Conservation (phyloP, 495 filamentous ascomycete genomes). For the Penicillium coprophilum region DNA sequence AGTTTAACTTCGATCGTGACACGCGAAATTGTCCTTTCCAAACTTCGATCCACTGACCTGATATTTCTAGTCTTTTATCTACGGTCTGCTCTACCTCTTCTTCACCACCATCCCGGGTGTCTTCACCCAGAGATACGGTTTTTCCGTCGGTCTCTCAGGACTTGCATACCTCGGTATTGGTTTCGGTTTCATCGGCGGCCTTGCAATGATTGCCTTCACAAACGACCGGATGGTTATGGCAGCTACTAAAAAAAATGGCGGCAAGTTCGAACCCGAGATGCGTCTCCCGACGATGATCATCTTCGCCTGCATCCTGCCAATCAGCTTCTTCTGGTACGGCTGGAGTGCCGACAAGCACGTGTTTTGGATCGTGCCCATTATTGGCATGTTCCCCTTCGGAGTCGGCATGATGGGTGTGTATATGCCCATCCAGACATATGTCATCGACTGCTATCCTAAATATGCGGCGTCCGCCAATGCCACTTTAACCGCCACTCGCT, state of each 20-base stretch:
- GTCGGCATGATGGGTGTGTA: slow-evolving; percentile 28
- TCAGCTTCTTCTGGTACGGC: slow-evolving; percentile 36
- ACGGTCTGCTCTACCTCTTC: slow-evolving; percentile 67
- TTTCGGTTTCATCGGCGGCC: slow-evolving; percentile 53
- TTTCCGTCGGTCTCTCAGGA: slow-evolving; percentile 54
- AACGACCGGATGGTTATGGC: slow-evolving; percentile 55
- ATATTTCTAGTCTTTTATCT: slow-evolving; percentile 45
- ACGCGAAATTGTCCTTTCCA: not conserved
- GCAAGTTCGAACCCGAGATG: slow-evolving; percentile 60
- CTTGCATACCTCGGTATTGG: slow-evolving; percentile 62
- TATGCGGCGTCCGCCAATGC: slow-evolving; percentile 57
- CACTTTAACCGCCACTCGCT: slow-evolving; percentile 54
- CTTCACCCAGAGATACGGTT: slow-evolving; percentile 58
- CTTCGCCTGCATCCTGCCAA: slow-evolving; percentile 45
- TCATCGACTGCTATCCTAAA: slow-evolving; percentile 21
- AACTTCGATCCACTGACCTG: not conserved
- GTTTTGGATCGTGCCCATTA: slow-evolving; percentile 37
- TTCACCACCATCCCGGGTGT: slow-evolving; percentile 65
- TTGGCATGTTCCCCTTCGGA: slow-evolving; percentile 29
- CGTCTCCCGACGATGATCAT: slow-evolving; percentile 65
- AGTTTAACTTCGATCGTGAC: not conserved
- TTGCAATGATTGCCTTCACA: slow-evolving; percentile 51
- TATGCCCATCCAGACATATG: slow-evolving; percentile 21
- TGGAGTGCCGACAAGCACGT: slow-evolving; percentile 29
- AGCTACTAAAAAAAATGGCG: slow-evolving; percentile 53